phyloP scores from a whole-genome alignment of 768 basidiomycete species.

The Tricholomella constricta region DNA sequence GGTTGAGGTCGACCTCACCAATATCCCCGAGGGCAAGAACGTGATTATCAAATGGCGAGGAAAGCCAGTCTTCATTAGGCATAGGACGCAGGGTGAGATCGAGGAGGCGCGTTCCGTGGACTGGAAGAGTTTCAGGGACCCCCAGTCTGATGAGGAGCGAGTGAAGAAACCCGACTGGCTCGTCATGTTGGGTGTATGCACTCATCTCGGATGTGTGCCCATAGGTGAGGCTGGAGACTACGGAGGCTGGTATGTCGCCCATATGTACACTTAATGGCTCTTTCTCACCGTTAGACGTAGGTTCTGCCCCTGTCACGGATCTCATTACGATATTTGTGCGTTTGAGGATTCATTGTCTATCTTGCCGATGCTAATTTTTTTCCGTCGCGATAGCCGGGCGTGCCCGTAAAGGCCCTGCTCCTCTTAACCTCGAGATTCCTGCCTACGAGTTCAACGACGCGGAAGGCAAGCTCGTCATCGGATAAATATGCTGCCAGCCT shows the following conservation, averaged over 20 bases:
- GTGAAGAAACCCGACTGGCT: slow-evolving; percentile 97
- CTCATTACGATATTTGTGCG: slow-evolving; percentile 95
- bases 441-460: slow-evolving; percentile 85
- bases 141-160: slow-evolving; percentile 85
- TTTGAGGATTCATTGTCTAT: slow-evolving; percentile 13
- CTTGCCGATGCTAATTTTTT: slow-evolving; percentile 14
- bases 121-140: slow-evolving; percentile 90
- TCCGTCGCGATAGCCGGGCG: slow-evolving; percentile 69
- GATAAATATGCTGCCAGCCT: slow-evolving; percentile 46
- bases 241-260: slow-evolving; percentile 85
- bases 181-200: slow-evolving; percentile 92
- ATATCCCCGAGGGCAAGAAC: slow-evolving; percentile 97
- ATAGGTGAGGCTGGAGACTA: slow-evolving; percentile 97
- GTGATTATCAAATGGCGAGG: slow-evolving; percentile 99
- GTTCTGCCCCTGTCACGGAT: slow-evolving; percentile 99
- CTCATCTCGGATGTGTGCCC: slow-evolving; percentile 97
- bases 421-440: slow-evolving; percentile 95
- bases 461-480: slow-evolving; percentile 85
- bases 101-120: slow-evolving; percentile 85
- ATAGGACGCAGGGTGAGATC: slow-evolving; percentile 90
- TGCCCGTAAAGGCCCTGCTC: slow-evolving; percentile 94
- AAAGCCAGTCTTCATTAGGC: slow-evolving; percentile 99
- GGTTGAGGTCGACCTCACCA: slow-evolving; percentile 88
- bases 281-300: slow-evolving; percentile 29
- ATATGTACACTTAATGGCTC: background rate